phyloP scores from a whole-genome alignment of 2,329 filamentous ascomycete genomes.

The Paradendryphiella salina region DNA sequence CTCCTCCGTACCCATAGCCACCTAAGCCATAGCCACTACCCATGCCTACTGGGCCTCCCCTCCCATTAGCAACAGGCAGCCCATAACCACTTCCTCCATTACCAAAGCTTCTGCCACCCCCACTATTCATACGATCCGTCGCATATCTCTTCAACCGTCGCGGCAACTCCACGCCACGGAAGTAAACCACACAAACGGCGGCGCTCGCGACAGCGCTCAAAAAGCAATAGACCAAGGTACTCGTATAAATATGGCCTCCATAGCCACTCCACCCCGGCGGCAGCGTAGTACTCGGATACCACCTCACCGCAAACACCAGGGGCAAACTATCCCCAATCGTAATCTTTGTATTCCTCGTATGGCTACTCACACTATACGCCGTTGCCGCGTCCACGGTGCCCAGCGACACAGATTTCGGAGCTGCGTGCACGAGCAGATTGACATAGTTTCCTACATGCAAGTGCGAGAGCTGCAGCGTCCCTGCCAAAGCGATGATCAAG shows the following conservation, averaged over 20 bases:
- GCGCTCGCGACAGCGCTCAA: conserved; percentile 53
- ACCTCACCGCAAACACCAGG: conserved; percentile 77
- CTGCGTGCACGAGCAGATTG: conserved; percentile 80
- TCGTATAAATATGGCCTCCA: conserved; percentile 56
- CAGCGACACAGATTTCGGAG: conserved; percentile 56
- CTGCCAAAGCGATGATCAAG: conserved; percentile 83
- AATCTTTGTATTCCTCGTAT: conserved; percentile 62
- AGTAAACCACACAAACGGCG: conserved; percentile 59
- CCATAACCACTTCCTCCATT: conserved; percentile 36
- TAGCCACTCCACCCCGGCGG: conserved; percentile 61
- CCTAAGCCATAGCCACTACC: conserved; percentile 47
- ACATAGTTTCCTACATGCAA: conserved; percentile 87
- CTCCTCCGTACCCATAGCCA: conserved; percentile 50
- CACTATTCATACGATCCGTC: conserved; percentile 53
- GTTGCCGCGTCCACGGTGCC: conserved; percentile 85
- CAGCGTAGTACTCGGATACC: conserved; percentile 77
- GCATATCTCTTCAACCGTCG: conserved; percentile 60
- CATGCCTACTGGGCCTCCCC: conserved; percentile 45
- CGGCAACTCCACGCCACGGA: conserved; percentile 57
- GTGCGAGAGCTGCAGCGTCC: conserved; percentile 80
- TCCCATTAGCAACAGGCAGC: conserved; percentile 34
- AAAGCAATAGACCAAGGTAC: conserved; percentile 55
- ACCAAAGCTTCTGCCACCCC: conserved; percentile 46
- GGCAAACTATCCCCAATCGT: conserved; percentile 86
- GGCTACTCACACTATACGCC: conserved; percentile 79